phyloP scores from a whole-genome alignment of 2,329 filamentous ascomycete genomes.

The Cladosporium oxysporum region DNA sequence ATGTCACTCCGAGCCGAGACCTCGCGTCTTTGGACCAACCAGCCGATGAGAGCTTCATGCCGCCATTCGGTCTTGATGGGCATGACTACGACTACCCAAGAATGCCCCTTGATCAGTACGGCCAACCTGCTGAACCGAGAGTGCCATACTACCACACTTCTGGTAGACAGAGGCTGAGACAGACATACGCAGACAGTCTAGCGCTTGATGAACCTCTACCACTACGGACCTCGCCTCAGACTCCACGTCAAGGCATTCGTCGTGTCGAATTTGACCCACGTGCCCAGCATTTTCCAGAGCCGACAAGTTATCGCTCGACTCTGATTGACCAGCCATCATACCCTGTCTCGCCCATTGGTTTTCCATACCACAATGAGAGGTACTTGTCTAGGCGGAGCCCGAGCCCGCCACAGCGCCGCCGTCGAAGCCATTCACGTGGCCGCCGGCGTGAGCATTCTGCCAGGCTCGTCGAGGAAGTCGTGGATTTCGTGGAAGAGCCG shows the following conservation, averaged over 20 bases:
- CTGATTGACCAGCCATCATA: background rate
- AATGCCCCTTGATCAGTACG: background rate
- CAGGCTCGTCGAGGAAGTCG: background rate
- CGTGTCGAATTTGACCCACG: background rate
- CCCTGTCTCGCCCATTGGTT: background rate
- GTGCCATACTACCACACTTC: conserved; percentile 5
- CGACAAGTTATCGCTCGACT: background rate
- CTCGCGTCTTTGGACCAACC: background rate
- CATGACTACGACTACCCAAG: background rate
- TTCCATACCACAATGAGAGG: background rate
- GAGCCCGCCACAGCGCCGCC: background rate
- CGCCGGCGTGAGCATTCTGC: background rate
- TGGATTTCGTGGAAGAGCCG: background rate
- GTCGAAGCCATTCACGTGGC: background rate
- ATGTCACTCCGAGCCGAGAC: background rate
- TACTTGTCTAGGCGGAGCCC: background rate
- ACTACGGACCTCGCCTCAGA: background rate
- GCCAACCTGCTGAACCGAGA: background rate
- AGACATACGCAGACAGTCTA: background rate
- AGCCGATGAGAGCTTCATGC: background rate
- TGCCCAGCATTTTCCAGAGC: background rate
- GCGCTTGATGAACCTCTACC: background rate
- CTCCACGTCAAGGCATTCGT: background rate
- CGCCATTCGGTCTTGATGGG: conserved; percentile 1
- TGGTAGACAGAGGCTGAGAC: background rate